Conservation (phyloP, 2,329 filamentous ascomycete species). For the Colletotrichum musae region DNA sequence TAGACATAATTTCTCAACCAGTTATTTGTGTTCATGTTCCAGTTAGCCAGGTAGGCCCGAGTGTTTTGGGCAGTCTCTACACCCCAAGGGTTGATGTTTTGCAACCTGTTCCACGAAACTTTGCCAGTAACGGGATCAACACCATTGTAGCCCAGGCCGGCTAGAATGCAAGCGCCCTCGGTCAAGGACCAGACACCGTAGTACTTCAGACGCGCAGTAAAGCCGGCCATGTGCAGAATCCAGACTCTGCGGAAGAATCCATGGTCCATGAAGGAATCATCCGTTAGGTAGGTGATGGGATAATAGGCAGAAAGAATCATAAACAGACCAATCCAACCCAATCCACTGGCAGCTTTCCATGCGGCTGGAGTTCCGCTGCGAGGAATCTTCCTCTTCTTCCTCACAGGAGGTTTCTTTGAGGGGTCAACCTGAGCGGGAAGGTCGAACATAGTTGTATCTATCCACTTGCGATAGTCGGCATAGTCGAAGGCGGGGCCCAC, state of each 20-base stretch:
- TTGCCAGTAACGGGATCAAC: slow-evolving; percentile 88
- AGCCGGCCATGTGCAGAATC: slow-evolving; percentile 85
- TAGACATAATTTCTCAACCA: slow-evolving; percentile 98
- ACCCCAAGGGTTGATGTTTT: slow-evolving; percentile 88
- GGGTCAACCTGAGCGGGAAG: slow-evolving; percentile 86
- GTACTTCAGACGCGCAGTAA: slow-evolving; percentile 90
- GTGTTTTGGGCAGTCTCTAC: slow-evolving; percentile 95
- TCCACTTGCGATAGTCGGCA: slow-evolving; percentile 91
- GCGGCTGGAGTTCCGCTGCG: slow-evolving; percentile 89
- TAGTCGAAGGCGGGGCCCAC: slow-evolving; percentile 95
- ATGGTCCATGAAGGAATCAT: slow-evolving; percentile 76
- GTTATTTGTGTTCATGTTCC: slow-evolving; percentile 99
- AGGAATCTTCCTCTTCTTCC: slow-evolving; percentile 93
- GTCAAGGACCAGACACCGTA: slow-evolving; percentile 96
- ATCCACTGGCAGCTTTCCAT: slow-evolving; percentile 79
- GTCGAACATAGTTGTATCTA: slow-evolving; percentile 95
- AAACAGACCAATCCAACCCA: slow-evolving; percentile 86
- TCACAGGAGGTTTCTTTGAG: slow-evolving; percentile 85
- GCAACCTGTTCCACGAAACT: slow-evolving; percentile 88
- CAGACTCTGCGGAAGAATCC: slow-evolving; percentile 81
- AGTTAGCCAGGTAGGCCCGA: slow-evolving; percentile 89
- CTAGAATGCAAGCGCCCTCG: slow-evolving; percentile 94
- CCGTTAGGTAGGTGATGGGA: slow-evolving; percentile 73
- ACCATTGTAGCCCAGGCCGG: slow-evolving; percentile 94
- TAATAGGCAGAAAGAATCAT: slow-evolving; percentile 80